Conservation (phyloP, 1,284 basidiomycete species). For the Malassezia restricta region DNA sequence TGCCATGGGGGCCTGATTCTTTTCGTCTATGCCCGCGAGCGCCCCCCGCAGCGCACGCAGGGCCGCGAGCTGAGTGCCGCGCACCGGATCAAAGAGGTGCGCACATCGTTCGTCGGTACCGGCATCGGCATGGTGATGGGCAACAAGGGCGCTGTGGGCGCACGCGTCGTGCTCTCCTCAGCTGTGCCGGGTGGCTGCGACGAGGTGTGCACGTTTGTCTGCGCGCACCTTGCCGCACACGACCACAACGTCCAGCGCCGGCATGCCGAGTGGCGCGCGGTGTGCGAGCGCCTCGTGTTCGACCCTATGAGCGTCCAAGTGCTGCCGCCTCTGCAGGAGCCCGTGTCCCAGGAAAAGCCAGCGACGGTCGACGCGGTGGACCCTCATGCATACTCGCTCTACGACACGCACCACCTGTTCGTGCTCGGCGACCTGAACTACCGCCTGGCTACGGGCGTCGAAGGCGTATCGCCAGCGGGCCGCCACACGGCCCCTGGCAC, state of each 20-base stretch:
- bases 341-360: neutral
- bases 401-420: constrained; percentile 44
- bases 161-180: constrained; percentile 61
- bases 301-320: constrained; percentile 18
- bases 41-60: constrained; percentile 24
- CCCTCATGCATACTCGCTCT: constrained; percentile 27
- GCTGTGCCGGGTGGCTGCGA: constrained; percentile 47
- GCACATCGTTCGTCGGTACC: constrained; percentile 37
- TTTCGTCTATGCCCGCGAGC: constrained; percentile 65
- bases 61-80: constrained; percentile 48
- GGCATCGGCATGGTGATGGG: constrained; percentile 56
- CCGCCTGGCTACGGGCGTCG: constrained; percentile 22
- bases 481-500: neutral
- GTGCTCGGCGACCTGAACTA: constrained; percentile 47
- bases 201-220: constrained; percentile 62
- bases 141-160: constrained; percentile 87
- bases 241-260: constrained; percentile 60
- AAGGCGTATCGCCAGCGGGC: neutral
- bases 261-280: constrained; percentile 64
- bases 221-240: constrained; percentile 77
- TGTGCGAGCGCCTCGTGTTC: constrained; percentile 72
- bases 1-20: constrained; percentile 38
- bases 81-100: constrained; percentile 34
- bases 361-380: constrained; percentile 19
- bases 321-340: constrained; percentile 22